Evolutionary conservation across 1,139 yeast genomes (phyloP).

Genomic region (Kurtzmaniella natalensis): DNA sequence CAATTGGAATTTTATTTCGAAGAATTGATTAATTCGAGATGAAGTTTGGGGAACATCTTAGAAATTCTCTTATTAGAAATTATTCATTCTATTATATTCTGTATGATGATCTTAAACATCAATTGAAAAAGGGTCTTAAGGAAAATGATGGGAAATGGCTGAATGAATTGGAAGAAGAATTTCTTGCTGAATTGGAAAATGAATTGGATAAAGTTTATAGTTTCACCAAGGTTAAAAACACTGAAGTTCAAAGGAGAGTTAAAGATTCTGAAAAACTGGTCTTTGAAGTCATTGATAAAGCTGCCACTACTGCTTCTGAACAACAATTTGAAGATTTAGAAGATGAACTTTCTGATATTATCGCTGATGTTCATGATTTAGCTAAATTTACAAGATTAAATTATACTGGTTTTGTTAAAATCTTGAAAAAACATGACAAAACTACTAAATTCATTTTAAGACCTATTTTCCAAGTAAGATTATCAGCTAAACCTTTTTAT

Average conservation of each 20-base stretch:
- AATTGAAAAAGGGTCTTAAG: constrained; percentile 62
- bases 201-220: constrained; percentile 90
- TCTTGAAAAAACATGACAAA: constrained; percentile 94
- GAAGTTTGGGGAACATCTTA: constrained; percentile 78
- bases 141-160: constrained; percentile 61
- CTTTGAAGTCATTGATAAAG: constrained; percentile 33
- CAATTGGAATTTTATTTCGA: neutral
- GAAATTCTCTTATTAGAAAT: constrained; percentile 72
- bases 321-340: constrained; percentile 89
- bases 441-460: constrained; percentile 76
- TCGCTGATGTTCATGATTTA: constrained; percentile 95
- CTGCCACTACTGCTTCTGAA: constrained; percentile 44
- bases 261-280: constrained; percentile 74
- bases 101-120: constrained; percentile 84
- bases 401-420: constrained; percentile 94
- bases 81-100: constrained; percentile 86
- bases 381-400: constrained; percentile 90
- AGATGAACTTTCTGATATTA: constrained; percentile 85
- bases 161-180: constrained; percentile 73
- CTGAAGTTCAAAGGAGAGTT: constrained; percentile 78
- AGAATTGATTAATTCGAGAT: no score
- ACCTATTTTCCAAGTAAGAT: constrained; percentile 89
- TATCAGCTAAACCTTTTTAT: constrained; percentile 90
- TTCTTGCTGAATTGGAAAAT: constrained; percentile 65
- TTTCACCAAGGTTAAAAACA: constrained; percentile 81